Evolutionary conservation across 106 monocot genomes (phyloP).

Genomic region (Xerophyta viscosa): DNA sequence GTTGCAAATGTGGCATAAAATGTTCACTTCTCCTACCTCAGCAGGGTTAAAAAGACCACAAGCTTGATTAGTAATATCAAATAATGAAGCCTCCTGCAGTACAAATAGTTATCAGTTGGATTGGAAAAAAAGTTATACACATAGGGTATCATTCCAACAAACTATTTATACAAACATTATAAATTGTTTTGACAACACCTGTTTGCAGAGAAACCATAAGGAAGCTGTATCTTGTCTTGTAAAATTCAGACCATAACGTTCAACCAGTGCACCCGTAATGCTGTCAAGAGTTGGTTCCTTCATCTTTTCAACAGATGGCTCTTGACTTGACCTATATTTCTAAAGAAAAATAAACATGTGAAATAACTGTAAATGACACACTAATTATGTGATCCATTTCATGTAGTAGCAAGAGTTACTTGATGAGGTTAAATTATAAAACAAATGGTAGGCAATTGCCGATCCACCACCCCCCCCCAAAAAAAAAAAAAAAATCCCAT

Average conservation of each 20-base stretch:
- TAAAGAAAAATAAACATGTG: slow-evolving; percentile 22
- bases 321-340: slow-evolving; percentile 69
- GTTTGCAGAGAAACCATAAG: slow-evolving; percentile 98
- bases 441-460: no score
- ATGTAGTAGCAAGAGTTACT: no score
- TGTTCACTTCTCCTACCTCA: no score
- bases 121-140: background rate
- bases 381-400: no score
- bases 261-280: slow-evolving; percentile 34
- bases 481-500: no score
- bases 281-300: slow-evolving; percentile 81
- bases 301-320: slow-evolving; percentile 75
- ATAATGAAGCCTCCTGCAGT: slow-evolving; percentile 89
- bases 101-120: background rate
- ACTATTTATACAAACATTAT: no score
- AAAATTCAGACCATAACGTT: slow-evolving; percentile 63
- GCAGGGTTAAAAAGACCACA: slow-evolving; percentile 71
- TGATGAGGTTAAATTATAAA: no score
- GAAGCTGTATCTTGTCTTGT: slow-evolving; percentile 71
- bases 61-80: slow-evolving; percentile 87
- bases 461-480: no score
- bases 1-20: no score
- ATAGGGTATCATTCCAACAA: background rate
- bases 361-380: no score
- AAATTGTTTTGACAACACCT: slow-evolving; percentile 28